A percentile compares a stretch with the other conserved stretches of the same genome.
phyloP scores from a whole-genome alignment of 345 rosid species.

The Mercurialis annua region DNA sequence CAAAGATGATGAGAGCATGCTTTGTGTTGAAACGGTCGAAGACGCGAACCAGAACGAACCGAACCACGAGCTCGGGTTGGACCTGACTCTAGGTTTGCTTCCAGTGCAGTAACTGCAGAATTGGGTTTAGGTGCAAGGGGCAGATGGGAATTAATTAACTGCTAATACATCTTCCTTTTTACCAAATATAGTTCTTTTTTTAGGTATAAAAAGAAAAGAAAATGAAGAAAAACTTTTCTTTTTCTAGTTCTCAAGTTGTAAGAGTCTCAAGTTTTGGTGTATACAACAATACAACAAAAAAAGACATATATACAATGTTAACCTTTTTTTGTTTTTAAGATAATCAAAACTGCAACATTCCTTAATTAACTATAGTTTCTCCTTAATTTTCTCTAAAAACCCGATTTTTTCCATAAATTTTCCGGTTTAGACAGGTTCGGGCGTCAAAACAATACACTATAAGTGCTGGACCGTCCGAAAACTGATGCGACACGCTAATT shows the following conservation, averaged over 20 bases:
- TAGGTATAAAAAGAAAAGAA: neutral
- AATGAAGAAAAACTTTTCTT: conserved; percentile 5
- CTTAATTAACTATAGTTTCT: too few species aligned
- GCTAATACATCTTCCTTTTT: neutral
- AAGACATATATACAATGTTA: conserved; percentile 1
- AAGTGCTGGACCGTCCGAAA: too few species aligned
- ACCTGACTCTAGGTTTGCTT: conserved; percentile 33
- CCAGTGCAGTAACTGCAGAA: neutral
- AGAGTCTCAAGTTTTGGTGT: conserved; percentile 9
- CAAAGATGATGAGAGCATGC: conserved; percentile 26
- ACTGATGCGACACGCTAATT: too few species aligned
- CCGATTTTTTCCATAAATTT: too few species aligned
- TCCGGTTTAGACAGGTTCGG: too few species aligned
- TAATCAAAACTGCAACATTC: neutral
- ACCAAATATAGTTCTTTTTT: conserved; percentile 2
- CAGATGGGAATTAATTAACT: neutral
- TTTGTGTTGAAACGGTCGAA: conserved; percentile 34
- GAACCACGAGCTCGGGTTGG: conserved; percentile 20
- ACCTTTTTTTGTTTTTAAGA: neutral
- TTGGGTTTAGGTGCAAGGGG: neutral
- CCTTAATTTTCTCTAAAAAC: too few species aligned
- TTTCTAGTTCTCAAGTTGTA: neutral
- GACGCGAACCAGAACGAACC: conserved; percentile 15
- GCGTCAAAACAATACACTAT: too few species aligned
- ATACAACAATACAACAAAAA: neutral